Evolutionary conservation across 139 green algal species (phyloP), one percentile per base, ranked within the genome.

Genomic region (Chlorella sp.): DNA sequence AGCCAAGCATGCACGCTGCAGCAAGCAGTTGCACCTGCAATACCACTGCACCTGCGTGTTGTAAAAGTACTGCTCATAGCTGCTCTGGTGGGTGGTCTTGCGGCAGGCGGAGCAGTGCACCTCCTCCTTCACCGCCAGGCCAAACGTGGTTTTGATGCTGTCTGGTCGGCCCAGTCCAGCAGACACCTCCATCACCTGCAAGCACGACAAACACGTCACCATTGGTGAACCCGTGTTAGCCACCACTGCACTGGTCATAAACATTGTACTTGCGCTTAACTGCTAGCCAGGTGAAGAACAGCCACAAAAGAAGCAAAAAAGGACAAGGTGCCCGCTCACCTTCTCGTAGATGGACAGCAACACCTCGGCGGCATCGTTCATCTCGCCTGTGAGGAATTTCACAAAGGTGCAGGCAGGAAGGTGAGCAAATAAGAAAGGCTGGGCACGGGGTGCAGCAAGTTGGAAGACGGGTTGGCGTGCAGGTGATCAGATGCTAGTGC

Each of bases 361-460:
- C 53, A 92, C 86, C 69, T 93, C 91, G 14, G 81, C 81, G 9
- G 91, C 89, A 77, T 93, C 91, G 80, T 86, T 84, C 91, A 93
- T 93, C 93, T 97, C 91, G 53, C 93, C 91, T 93, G 89, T 53
- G 75, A 2, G 34, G 0, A 18, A 15, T 12, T n/a, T n/a, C n/a
- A 0, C 48, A 39, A 7, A 81, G 75, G 40, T n/a, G n/a, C 75
- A 81, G 19, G 34, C 75, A 32, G 75, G 15, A 4, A 28, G 21
- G 22, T 5, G 21, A 71, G 64, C 1, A 9, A 57, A 9, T 5
- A 57, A 57, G 48, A 9, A 5, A 57, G 48, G 48, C 48, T 9
- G 9, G 48, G 5, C 5, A 57, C 48, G 48, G 48, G 48, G 48
- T 57, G 48, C 48, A 5, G 48, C 48, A 9, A 5, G 48, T 57